Evolutionary conservation across 805 yeast species (phyloP), one percentile per base, ranked within the genome.

Genomic region (Saturnispora hagleri): DNA sequence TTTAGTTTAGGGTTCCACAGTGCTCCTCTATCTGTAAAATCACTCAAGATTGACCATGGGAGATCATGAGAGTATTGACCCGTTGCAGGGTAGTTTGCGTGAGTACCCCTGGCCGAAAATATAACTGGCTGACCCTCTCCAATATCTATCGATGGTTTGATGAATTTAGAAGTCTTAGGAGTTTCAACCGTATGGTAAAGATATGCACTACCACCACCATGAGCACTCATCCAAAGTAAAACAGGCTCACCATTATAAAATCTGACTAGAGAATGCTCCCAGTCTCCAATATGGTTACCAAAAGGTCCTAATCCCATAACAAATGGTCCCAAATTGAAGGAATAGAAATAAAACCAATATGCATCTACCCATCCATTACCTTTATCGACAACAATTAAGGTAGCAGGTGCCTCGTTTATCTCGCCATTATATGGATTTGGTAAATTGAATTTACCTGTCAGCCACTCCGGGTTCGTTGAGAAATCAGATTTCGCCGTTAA

Each of bases 301-400:
- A 85, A 93, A 0, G 99, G 99, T 0, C 99, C 99, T 36, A 79
- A 77, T 3, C 98, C 98, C 97, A 91, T 89, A 9, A 91, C 97
- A 69, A 83, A 91, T 0, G 99, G 97, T 0, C 99, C 99, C 57
- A 87, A 72, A 64, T 91, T 91, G 72, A 91, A 91, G 2, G 96
- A 84, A 64, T 93, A 91, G 63, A 91, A 91, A 63, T 88, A 90
- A 66, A 91, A 93, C 97, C 98, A 91, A 64, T 79, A 91, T 0
- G 97, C 88, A 65, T 91, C 99, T 0, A 90, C 86, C 88, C 93
- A 83, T 3, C 96, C 96, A 58, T 89, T 85, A 2, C 96, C 97
- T 64, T 89, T 90, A 62, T 91, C 97, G 0, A 87, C 90, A 1
- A 88, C 90, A 24, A 91, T 75, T 31, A 90, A 66, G 0, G 84